Evolutionary conservation across 1,284 basidiomycete species (phyloP).

Genomic region (Heliocybe sulcata): DNA sequence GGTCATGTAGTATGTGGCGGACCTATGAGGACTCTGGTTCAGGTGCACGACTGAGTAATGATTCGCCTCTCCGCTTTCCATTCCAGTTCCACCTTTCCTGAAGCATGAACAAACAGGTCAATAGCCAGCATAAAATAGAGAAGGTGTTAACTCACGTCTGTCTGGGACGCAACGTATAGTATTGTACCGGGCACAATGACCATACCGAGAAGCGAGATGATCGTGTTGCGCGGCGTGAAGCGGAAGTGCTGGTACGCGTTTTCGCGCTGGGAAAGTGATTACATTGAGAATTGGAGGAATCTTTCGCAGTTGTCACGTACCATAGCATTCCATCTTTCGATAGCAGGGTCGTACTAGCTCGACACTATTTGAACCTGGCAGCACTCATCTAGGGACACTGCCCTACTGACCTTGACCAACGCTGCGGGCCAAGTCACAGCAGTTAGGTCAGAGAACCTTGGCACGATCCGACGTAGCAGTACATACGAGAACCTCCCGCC

Average conservation of each 20-base stretch:
- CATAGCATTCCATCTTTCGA: slow-evolving; percentile 77
- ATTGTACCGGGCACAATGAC: slow-evolving; percentile 39
- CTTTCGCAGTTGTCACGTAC: slow-evolving; percentile 28
- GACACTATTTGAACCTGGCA: not conserved
- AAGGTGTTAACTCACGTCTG: slow-evolving; percentile 23
- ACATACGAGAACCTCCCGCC: slow-evolving; percentile 24
- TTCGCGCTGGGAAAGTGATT: slow-evolving; percentile 55
- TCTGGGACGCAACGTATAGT: slow-evolving; percentile 28
- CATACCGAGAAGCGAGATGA: slow-evolving; percentile 42
- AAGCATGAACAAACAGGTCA: not conserved
- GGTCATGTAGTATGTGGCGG: slow-evolving; percentile 12
- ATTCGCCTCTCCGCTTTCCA: slow-evolving; percentile 29
- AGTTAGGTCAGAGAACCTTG: not conserved
- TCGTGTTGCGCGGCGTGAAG: slow-evolving; percentile 60
- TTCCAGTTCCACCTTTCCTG: slow-evolving; percentile 29
- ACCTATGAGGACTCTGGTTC: slow-evolving; percentile 8
- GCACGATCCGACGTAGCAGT: not conserved
- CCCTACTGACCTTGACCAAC: not conserved
- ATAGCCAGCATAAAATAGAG: not conserved
- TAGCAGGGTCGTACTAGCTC: slow-evolving; percentile 66
- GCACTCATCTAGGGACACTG: not conserved
- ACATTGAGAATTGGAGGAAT: not conserved
- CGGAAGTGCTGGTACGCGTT: slow-evolving; percentile 73
- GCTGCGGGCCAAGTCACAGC: not conserved
- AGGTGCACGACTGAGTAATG: slow-evolving; percentile 15